phyloP scores from a whole-genome alignment of 306 rosid species.

The Carpinus fangiana region DNA sequence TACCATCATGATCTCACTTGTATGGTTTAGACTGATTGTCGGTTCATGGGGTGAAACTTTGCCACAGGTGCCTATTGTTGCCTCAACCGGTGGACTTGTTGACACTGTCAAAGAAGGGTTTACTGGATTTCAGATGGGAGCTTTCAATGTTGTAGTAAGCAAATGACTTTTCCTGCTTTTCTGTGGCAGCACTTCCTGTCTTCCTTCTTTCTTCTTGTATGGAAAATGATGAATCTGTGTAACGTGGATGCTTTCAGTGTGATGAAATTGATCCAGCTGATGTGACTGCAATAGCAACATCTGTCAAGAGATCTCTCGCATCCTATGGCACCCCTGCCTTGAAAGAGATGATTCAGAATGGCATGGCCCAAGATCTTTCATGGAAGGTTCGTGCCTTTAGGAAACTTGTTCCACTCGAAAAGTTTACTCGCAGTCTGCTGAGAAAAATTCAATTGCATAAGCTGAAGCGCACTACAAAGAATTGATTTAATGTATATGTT shows the following conservation, averaged over 20 bases:
- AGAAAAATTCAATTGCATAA: neutral
- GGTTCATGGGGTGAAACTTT: neutral
- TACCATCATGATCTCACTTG: neutral
- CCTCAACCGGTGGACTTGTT: slow-evolving; percentile 85
- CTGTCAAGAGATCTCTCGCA: slow-evolving; percentile 51
- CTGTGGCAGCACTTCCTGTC: neutral
- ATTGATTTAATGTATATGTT: neutral
- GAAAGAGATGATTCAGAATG: slow-evolving; percentile 57
- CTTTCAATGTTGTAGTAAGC: slow-evolving; percentile 73
- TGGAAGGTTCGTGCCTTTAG: slow-evolving; percentile 62
- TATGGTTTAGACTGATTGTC: neutral
- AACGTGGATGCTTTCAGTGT: slow-evolving; percentile 43
- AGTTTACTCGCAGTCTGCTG: neutral
- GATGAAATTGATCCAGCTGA: slow-evolving; percentile 69
- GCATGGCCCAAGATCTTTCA: slow-evolving; percentile 83
- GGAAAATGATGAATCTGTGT: neutral
- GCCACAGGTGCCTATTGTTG: slow-evolving; percentile 70
- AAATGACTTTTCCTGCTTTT: neutral
- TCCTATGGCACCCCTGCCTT: slow-evolving; percentile 53
- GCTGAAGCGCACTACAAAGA: neutral
- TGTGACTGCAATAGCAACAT: slow-evolving; percentile 53
- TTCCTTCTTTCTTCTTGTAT: neutral
- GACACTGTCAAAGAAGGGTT: slow-evolving; percentile 82
- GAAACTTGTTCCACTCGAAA: neutral
- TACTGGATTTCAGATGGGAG: slow-evolving; percentile 89